Base-by-base conservation (phyloP, 2,329 filamentous ascomycete species). In the Fusarium floridanum region DNA sequence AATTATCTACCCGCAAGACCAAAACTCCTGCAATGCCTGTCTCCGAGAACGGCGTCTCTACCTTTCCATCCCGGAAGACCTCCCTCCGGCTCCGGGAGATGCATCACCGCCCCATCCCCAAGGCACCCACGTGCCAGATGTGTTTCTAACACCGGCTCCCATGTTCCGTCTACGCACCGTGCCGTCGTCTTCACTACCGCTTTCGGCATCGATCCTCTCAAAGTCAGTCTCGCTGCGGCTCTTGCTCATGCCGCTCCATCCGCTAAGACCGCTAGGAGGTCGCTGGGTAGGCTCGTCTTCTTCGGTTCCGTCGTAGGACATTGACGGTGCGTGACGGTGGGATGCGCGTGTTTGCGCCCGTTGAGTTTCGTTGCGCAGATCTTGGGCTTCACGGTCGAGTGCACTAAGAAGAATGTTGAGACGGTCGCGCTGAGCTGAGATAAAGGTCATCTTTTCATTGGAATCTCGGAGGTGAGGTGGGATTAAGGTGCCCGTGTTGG, bases 211-310 rank as follows among this genome's bases (percentile, higher is more conserved):
- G 76, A 97, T 94, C 81, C 94, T 94, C 80, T 97, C 95, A 80
- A 98, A 98, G 77, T 97, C 96, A 22, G 90, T 90, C 81, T 98
- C 95, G 81, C 94, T 97, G 73, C 91, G 91, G 80, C 94, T 96
- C 85, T 96, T 96, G 77, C 90, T 92, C 78, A 97, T 84, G 4
- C 86, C 90, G 71, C 88, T 89, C 77, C 83, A 83, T 61, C 82
- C 82, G 74, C 86, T 87, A 56, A 86, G 82, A n/a, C 87, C 86
- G 81, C 86, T 86, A 69, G 85, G 81, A 34, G 84, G 85, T 61
- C 87, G 83, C 71, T 86, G 82, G 4, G 81, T 78, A 22, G 79
- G 77, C 17, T 81, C 80, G 4, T 83, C 81, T 43, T 81, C 80
- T 17, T 80, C 83, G 27, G 75, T 75, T 20, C 78, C 80, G 32